Conservation (phyloP, 805 yeast genomes). For the Ascoidea asiatica region DNA sequence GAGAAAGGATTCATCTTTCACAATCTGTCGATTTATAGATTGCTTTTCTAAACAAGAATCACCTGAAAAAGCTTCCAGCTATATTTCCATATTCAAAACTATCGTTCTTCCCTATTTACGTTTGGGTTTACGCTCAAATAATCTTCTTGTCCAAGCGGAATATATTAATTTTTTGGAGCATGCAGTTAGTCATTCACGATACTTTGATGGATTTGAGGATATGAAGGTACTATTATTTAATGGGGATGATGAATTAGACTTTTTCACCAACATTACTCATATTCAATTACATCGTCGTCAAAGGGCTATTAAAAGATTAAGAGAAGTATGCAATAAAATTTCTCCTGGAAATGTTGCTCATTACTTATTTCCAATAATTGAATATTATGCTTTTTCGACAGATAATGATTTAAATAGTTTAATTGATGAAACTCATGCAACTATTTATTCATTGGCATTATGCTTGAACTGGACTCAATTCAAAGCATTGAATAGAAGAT, state of each 20-base stretch:
- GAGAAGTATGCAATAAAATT: slow-evolving; percentile 31
- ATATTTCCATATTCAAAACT: slow-evolving; percentile 31
- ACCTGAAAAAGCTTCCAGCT: slow-evolving; percentile 17
- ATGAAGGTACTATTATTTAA: slow-evolving; percentile 48
- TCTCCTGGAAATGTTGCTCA: slow-evolving; percentile 54
- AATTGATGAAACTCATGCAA: slow-evolving; percentile 49
- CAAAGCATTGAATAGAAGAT: slow-evolving; percentile 60
- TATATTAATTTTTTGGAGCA: slow-evolving; percentile 55
- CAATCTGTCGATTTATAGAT: slow-evolving; percentile 55
- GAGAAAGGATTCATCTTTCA: slow-evolving; percentile 60
- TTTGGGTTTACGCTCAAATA: slow-evolving; percentile 45
- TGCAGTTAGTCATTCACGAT: slow-evolving; percentile 33
- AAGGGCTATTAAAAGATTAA: slow-evolving; percentile 61
- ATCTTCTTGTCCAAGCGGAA: slow-evolving; percentile 45
- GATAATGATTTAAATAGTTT: slow-evolving; percentile 49
- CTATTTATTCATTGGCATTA: slow-evolving; percentile 46
- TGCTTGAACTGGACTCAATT: slow-evolving; percentile 69
- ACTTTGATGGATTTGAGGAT: slow-evolving; percentile 39
- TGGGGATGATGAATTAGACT: slow-evolving; percentile 75
- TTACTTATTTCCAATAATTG: slow-evolving; percentile 74
- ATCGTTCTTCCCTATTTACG: slow-evolving; percentile 53
- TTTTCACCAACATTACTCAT: slow-evolving; percentile 65
- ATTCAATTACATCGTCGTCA: slow-evolving; percentile 80
- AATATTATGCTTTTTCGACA: slow-evolving; percentile 52
- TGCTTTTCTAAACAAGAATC: slow-evolving; percentile 22